phyloP scores from a whole-genome alignment of 805 yeast genomes.

The Candida coquimbonensis region DNA sequence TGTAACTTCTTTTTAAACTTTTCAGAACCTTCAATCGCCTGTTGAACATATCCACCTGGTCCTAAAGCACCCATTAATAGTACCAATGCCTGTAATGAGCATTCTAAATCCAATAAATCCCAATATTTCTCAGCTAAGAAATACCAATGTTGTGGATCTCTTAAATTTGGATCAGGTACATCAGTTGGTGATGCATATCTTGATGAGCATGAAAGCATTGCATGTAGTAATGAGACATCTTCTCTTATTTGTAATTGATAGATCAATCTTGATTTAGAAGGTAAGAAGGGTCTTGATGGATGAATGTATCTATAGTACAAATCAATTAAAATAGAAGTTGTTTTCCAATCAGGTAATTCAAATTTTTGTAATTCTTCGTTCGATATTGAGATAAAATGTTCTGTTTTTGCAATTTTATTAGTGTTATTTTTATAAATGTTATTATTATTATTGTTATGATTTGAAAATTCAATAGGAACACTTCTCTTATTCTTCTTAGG shows the following conservation, averaged over 20 bases:
- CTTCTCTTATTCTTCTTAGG: too few species aligned
- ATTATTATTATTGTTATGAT: too few species aligned
- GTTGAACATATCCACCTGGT: slow-evolving; percentile 23
- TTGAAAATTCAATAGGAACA: too few species aligned
- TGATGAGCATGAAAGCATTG: slow-evolving; percentile 30
- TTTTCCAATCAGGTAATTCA: slow-evolving; percentile 32
- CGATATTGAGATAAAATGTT: slow-evolving; percentile 16
- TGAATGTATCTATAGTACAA: slow-evolving; percentile 36
- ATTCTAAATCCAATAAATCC: slow-evolving; percentile 23
- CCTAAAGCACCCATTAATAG: slow-evolving; percentile 25
- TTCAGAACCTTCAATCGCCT: slow-evolving; percentile 24
- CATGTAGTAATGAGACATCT: slow-evolving; percentile 25
- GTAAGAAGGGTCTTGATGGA: slow-evolving; percentile 30
- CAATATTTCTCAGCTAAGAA: slow-evolving; percentile 28
- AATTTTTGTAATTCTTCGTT: slow-evolving; percentile 25
- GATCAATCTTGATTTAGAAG: slow-evolving; percentile 28
- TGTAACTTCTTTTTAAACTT: slow-evolving; percentile 16
- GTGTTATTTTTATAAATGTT: not conserved
- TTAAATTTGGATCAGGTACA: slow-evolving; percentile 20
- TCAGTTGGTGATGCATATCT: slow-evolving; percentile 26
- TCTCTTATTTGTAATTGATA: slow-evolving; percentile 25
- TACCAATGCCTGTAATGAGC: slow-evolving; percentile 24
- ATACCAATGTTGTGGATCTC: slow-evolving; percentile 32
- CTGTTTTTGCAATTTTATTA: slow-evolving; percentile 7
- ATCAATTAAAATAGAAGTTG: slow-evolving; percentile 28